Base-by-base conservation (phyloP, 495 filamentous ascomycete genomes). In the Talaromyces liani region DNA sequence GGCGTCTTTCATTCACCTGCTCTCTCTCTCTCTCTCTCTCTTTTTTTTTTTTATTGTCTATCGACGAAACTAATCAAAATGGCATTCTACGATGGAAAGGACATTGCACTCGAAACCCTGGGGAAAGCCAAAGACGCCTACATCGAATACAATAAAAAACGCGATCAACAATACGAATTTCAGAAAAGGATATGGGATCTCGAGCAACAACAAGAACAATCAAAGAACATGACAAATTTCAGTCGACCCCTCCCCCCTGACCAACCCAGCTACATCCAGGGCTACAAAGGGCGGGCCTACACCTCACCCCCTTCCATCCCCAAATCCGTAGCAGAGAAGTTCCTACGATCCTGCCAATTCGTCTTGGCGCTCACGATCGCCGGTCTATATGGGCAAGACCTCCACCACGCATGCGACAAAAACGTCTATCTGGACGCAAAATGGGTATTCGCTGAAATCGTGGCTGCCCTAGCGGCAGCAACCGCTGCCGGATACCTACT, bases 391-490 rank as follows among this genome's bases (percentile, higher is more conserved):
- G 89, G 87, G 61, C 70, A 78, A 36, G 88, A 94, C 68, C 76
- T 95, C 9, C 73, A 84, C 62, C 71, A 81, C 55, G 85, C 88
- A 8, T 73, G 74, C n/a, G 72, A 84, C 39, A 70, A 77, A 8
- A 68, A 77, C 63, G 68, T 77, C 29, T 75, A 82, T 62, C 71
- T 75, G 4, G 81, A 91, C 69, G 74, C 82, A 3, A 88, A 87
- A 81, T 95, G 91, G 90, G 79, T 89, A 29, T 97, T 87, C 71
- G 92, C 91, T 0, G 82, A 85, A 57, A 80, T 89, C 1, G 80
- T 85, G 6, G 89, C 77, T 18, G 80, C 77, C 16, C 74, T 94
- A 29, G 81, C 80, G 2, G 85, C 87, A 7, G 57, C 86, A 39
- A 88, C 88, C 0, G 75, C 82, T 7, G n/a, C 88, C 2, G 68